A percentile compares a stretch with the other conserved stretches of the same genome.
Conservation (phyloP, 306 rosid genomes). For the Begonia peltatifolia region DNA sequence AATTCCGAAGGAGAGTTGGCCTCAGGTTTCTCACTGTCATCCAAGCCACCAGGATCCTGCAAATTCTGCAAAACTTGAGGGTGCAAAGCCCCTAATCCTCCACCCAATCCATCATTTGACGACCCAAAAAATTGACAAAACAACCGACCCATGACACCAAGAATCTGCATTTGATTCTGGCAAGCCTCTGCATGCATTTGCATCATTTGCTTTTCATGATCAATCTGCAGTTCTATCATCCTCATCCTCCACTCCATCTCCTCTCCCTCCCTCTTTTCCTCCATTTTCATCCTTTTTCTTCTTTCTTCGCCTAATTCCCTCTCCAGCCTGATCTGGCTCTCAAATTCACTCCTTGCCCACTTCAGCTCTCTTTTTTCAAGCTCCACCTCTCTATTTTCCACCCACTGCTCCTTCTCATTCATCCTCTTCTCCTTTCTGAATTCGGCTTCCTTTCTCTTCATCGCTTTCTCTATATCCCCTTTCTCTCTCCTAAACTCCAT, state of each 20-base stretch:
- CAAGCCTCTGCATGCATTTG: slow-evolving; percentile 80
- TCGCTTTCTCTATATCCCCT: slow-evolving; percentile 25
- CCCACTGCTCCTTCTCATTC: slow-evolving; percentile 31
- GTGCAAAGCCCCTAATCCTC: slow-evolving; percentile 51
- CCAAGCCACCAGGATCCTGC: slow-evolving; percentile 62
- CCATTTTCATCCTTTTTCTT: slow-evolving; percentile 44
- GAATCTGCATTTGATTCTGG: slow-evolving; percentile 83
- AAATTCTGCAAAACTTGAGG: slow-evolving; percentile 68
- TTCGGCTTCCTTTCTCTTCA: slow-evolving; percentile 33
- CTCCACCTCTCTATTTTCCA: slow-evolving; percentile 37
- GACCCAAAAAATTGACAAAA: slow-evolving; percentile 72
- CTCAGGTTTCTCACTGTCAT: slow-evolving; percentile 56
- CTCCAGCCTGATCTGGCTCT: slow-evolving; percentile 43
- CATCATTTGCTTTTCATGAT: slow-evolving; percentile 85
- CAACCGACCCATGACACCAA: slow-evolving; percentile 63
- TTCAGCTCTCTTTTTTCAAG: slow-evolving; percentile 42
- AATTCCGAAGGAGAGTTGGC: slow-evolving; percentile 79
- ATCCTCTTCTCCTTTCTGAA: slow-evolving; percentile 26
- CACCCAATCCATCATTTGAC: slow-evolving; percentile 49
- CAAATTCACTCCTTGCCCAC: slow-evolving; percentile 40
- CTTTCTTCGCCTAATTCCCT: slow-evolving; percentile 40
- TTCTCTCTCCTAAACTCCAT: slow-evolving; percentile 47
- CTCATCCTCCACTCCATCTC: slow-evolving; percentile 91
- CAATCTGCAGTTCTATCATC: slow-evolving; percentile 70
- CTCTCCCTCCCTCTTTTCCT: slow-evolving; percentile 73